Base-by-base conservation (phyloP, 306 rosid species). In the Argentina anserina region DNA sequence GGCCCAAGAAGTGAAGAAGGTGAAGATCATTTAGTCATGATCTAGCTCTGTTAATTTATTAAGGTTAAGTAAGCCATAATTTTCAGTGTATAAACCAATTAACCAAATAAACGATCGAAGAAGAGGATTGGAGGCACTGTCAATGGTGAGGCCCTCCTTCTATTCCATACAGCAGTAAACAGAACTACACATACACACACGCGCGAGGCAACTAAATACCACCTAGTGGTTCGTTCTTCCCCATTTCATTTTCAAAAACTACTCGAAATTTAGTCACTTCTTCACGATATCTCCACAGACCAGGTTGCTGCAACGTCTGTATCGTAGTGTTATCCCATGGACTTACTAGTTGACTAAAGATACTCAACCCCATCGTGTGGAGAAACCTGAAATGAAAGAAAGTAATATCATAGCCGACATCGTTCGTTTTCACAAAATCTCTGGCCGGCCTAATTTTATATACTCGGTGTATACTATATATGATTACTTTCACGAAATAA, bases 1-100 rank as follows among this genome's bases (percentile, higher is more conserved):
- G 63, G 36, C 63, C 18, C 36, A 56, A 56, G 63, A 56, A 50
- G n/a, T n/a, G n/a, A n/a, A n/a, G n/a, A n/a, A n/a, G n/a, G n/a
- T n/a, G n/a, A n/a, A 50, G 12, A 55, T 56, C 17, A 56, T 23
- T 1, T 9, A 7, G 25, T 49, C 55, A 49, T 49, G 25, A 49
- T 49, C 21, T 7, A 3, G 2, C 42, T 8, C 8, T 2, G 25
- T 47, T 47, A 18, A 20, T 49, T 47, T 5, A 20, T 49, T 49
- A 49, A 20, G 4, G 25, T 49, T 25, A n/a, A 50, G 26, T 26
- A n/a, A 50, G 12, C 13, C 28, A n/a, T 12, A 43, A 43, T 13
- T 50, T n/a, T n/a, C 28, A n/a, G 10, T 20, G 25, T n/a, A 6
- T 8, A 49, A n/a, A 5, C 26, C 12, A 50, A 5, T 7, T 0